Conservation (phyloP, 331 rosid genomes). For the Erythrophleum ivorense region DNA sequence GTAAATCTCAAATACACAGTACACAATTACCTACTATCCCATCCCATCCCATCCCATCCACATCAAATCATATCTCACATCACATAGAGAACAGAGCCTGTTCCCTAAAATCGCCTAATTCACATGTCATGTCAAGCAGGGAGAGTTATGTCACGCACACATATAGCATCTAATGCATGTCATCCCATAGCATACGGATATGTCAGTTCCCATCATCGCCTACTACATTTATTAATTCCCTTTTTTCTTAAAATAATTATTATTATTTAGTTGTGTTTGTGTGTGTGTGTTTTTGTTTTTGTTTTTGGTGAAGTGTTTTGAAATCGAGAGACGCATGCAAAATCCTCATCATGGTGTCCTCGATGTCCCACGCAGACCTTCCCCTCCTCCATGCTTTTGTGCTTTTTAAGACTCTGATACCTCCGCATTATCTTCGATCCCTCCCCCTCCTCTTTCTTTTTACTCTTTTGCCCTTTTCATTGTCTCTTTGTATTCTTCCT, state of each 20-base stretch:
- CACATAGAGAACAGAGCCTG: too few species aligned
- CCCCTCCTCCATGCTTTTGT: conserved; percentile 54
- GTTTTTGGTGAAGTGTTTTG: conserved; percentile 2
- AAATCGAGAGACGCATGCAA: conserved; percentile 90
- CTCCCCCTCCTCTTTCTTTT: conserved; percentile 37
- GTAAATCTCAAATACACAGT: too few species aligned
- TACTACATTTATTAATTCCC: too few species aligned
- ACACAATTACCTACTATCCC: too few species aligned
- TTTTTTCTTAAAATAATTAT: too few species aligned
- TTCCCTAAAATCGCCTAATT: too few species aligned
- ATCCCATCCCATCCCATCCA: too few species aligned
- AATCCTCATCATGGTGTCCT: conserved; percentile 83
- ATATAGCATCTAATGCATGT: too few species aligned
- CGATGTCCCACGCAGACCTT: conserved; percentile 61
- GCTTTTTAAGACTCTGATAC: conserved; percentile 61
- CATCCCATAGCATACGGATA: not conserved
- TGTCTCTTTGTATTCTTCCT: too few species aligned
- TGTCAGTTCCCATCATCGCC: not conserved
- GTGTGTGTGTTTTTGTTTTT: too few species aligned
- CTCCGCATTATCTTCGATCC: conserved; percentile 37
- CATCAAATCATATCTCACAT: not conserved
- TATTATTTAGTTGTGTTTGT: too few species aligned
- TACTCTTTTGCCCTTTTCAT: conserved; percentile 36
- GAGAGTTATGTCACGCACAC: not conserved
- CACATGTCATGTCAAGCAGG: too few species aligned